phyloP scores from a whole-genome alignment of 2,329 filamentous ascomycete genomes.

The Trichoderma lentiforme region DNA sequence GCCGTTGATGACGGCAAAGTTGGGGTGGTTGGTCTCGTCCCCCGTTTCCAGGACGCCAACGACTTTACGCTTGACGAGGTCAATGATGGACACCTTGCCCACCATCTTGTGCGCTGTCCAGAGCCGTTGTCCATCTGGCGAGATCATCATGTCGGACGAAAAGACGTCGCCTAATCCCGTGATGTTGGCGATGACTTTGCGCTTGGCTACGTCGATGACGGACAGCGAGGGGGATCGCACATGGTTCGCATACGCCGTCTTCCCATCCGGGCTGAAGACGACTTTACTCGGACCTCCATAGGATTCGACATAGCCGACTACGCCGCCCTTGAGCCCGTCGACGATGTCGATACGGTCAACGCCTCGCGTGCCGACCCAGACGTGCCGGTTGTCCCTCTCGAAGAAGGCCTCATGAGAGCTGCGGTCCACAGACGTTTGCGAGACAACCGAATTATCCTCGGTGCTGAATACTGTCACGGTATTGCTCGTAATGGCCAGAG shows the following conservation, averaged over 20 bases:
- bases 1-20: constrained; percentile 17
- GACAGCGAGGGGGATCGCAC: constrained; percentile 18
- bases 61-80: not conserved
- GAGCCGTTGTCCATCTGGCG: constrained; percentile 14
- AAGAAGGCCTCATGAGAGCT: constrained; percentile 21
- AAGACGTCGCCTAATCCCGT: constrained; percentile 14
- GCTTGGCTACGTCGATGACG: constrained; percentile 18
- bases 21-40: constrained; percentile 19
- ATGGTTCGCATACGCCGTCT: constrained; percentile 20
- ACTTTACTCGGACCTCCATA: constrained; percentile 21
- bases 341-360: constrained; percentile 19
- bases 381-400: constrained; percentile 18
- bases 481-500: constrained; percentile 20
- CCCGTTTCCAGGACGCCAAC: constrained; percentile 17
- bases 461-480: constrained; percentile 20
- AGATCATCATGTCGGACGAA: constrained; percentile 22
- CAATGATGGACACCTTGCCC: constrained; percentile 18
- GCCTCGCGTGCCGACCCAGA: constrained; percentile 21
- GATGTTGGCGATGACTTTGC: constrained; percentile 9
- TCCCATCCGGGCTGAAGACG: constrained; percentile 21
- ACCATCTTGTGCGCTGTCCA: constrained; percentile 20
- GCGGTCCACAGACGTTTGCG: constrained; percentile 18
- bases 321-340: constrained; percentile 18
- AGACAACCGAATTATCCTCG: constrained; percentile 19
- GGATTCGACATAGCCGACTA: constrained; percentile 13